Conservation (phyloP, 2,329 filamentous ascomycete genomes). For the Zasmidium citrigriseum region DNA sequence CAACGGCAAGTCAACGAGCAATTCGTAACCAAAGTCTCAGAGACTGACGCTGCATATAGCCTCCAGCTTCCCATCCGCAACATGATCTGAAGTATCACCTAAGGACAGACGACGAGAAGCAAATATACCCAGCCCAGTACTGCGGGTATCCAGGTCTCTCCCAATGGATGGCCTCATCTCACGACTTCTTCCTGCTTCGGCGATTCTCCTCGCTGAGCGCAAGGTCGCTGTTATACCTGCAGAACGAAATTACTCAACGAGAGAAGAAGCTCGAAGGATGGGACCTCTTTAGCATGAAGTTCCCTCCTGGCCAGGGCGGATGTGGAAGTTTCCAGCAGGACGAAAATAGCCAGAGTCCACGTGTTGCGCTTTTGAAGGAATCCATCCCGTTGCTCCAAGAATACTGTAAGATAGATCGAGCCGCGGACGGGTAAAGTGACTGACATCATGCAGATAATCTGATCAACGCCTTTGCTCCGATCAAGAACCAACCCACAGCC, state of each 20-base stretch:
- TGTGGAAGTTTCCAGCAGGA: neutral
- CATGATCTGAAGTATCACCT: too few relatives aligned
- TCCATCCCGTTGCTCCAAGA: constrained; percentile 9
- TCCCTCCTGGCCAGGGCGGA: neutral
- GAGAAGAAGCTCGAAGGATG: constrained; percentile 8
- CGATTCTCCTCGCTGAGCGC: constrained; percentile 12
- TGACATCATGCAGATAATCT: constrained; percentile 6
- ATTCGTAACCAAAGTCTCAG: too few relatives aligned
- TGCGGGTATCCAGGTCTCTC: constrained; percentile 14
- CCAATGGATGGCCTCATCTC: constrained; percentile 8
- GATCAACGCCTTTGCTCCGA: constrained; percentile 2
- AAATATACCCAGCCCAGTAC: constrained; percentile 7
- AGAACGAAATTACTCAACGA: constrained; percentile 12
- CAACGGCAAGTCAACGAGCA: too few relatives aligned
- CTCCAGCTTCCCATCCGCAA: too few relatives aligned
- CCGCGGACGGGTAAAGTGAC: neutral
- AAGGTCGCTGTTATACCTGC: constrained; percentile 12
- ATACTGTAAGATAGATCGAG: constrained; percentile 11
- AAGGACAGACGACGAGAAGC: too few relatives aligned
- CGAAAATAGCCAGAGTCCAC: neutral
- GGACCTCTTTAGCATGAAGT: constrained; percentile 4
- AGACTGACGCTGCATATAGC: too few relatives aligned
- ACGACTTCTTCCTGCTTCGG: constrained; percentile 16
- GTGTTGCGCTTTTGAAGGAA: neutral
- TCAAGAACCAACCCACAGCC: constrained; percentile 4